Conservation (phyloP, 73 alveolate species). For the Paramecium pentaurelia region DNA sequence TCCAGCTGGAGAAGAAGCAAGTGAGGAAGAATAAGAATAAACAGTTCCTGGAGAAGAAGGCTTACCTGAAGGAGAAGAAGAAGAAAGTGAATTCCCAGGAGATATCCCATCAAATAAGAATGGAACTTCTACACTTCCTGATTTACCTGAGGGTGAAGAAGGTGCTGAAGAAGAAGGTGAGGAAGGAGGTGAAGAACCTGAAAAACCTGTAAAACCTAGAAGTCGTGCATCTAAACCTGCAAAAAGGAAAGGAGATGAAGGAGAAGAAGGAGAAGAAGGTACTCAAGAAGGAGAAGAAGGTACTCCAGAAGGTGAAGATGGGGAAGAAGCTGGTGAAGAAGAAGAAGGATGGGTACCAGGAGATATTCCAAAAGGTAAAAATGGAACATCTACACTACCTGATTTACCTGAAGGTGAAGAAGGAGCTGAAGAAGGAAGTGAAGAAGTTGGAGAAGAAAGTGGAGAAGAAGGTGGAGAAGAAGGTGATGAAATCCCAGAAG, state of each 20-base stretch:
- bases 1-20: not conserved
- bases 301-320: not conserved
- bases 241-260: not conserved
- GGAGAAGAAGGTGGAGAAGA: constrained; percentile 35
- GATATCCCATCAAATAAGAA: not conserved
- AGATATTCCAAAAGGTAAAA: not conserved
- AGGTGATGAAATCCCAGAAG: not conserved
- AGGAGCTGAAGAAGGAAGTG: not conserved
- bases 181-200: not conserved
- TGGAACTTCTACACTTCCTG: not conserved
- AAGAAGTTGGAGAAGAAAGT: not conserved
- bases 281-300: not conserved
- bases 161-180: not conserved
- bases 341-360: not conserved
- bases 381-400: not conserved
- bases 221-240: too few relatives aligned
- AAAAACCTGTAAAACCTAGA: not conserved
- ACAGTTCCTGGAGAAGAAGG: constrained; percentile 15
- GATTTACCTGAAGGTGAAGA: not conserved
- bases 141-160: not conserved
- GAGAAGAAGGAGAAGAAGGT: not conserved
- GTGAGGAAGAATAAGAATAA: not conserved
- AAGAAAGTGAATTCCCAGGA: constrained; percentile 4
- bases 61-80: not conserved
- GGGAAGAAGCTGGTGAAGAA: not conserved